Conservation (phyloP, 164 flowering plant species). For the Nymphaea thermarum region DNA sequence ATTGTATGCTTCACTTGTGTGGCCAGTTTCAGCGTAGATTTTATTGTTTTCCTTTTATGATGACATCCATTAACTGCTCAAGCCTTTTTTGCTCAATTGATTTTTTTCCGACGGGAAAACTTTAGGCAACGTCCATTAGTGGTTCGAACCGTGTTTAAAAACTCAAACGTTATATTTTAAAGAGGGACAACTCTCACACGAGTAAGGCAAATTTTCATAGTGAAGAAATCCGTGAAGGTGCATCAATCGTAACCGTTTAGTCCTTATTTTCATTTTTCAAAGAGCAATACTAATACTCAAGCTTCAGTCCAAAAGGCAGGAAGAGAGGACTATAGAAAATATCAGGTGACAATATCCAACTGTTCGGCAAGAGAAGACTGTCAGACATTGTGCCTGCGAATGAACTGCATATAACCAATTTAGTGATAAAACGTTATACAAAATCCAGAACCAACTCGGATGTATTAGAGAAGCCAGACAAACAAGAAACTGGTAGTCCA, state of each 20-base stretch:
- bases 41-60: background rate
- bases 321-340: background rate
- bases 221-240: conserved; percentile 61
- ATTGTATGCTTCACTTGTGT: conserved; percentile 7
- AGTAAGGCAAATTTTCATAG: conserved; percentile 60
- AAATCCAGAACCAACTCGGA: too few relatives aligned
- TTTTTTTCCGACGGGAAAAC: conserved; percentile 71
- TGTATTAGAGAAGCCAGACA: too few relatives aligned
- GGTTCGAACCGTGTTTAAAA: conserved; percentile 45
- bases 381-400: too few relatives aligned
- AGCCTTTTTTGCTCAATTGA: conserved; percentile 17
- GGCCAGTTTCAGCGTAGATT: background rate
- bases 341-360: background rate
- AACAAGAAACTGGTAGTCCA: too few relatives aligned
- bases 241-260: conserved; percentile 80
- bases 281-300: background rate
- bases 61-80: background rate
- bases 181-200: conserved; percentile 86
- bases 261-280: conserved; percentile 43
- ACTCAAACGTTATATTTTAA: conserved; percentile 60
- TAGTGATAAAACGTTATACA: too few relatives aligned
- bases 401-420: too few relatives aligned
- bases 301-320: background rate
- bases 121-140: conserved; percentile 92
- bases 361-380: too few relatives aligned